Base-by-base conservation (phyloP, 2,329 filamentous ascomycete genomes). In the Pseudogymnoascus sp. region DNA sequence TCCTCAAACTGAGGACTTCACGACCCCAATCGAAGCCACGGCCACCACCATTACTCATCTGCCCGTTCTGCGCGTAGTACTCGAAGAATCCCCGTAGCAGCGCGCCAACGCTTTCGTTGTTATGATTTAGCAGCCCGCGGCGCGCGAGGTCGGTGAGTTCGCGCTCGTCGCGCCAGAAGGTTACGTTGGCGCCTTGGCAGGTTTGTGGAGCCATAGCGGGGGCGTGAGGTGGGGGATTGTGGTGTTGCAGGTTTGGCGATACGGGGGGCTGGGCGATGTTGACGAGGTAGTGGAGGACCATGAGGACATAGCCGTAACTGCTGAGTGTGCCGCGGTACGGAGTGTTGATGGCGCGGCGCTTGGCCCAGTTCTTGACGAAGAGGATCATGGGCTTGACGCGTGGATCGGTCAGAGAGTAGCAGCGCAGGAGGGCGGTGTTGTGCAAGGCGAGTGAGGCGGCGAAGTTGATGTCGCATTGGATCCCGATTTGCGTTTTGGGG, bases 381-480 rank as follows among this genome's bases (percentile, higher is more conserved):
- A 95, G 76, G 0, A 95, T 85, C 76, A 96, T 83, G 1, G 86
- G 84, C 21, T 85, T 82, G 4, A 96, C 90, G 9, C 92, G 86
- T 4, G 83, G 76, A 71, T 97, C 92, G 18, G 88, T 89, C 61
- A 84, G 82, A 1, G 88, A 87, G 74, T 97, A 97, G 73, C 90
- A 93, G 39, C 89, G 85, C 31, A 97, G 81, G 39, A 97, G 83
- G 35, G 84, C 77, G 0, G 92, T 95, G 72, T 96, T 96, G 66
- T 94, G 88, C 2, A 96, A 79, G 1, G 87, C 91, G 2, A 96
- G 82, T 48, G 89, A 85, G 15, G 92, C 92, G 1, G 88, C 88
- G 72, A 96, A 96, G 73, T 96, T 96, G 78, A 97, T 90, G 71
- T 96, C 91, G 72, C 90, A 94, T 71, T 92, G 89, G 12, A 93